Base-by-base conservation (phyloP, 2,329 filamentous ascomycete species). In the Alternaria gansuensis region DNA sequence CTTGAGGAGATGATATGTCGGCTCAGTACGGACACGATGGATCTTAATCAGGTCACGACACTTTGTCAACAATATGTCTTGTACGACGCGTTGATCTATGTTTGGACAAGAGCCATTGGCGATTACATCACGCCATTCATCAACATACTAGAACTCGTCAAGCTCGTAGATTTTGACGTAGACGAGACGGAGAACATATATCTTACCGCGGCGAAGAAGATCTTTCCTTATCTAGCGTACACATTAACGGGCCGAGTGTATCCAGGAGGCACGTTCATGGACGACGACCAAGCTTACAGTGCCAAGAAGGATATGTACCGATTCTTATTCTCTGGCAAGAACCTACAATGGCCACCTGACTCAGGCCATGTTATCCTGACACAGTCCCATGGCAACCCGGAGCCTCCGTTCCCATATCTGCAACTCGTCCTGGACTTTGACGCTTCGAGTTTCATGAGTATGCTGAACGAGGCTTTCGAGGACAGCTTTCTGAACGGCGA, bases 391-490 rank as follows among this genome's bases (percentile, higher is more conserved):
- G 75, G 78, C 13, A 80, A 81, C 1, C 78, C 85, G 4, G 88
- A 94, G 68, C 90, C 90, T 0, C 88, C 91, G 0, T 98, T 97
- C 72, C 90, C 92, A 0, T 94, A 96, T 71, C 83, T 99, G 14
- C 87, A 90, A 40, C 85, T 92, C 67, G 88, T 99, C 46, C 84
- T 99, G 44, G 88, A 91, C 62, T 97, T 96, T 66, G 93, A 98
- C 75, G 88, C 93, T 0, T 87, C 93, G 1, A 97, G 92, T 75
- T 96, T 98, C 68, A 85, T 99, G 80, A 98, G 93, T 75, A 92
- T 94, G 69, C 81, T 99, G 39, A 99, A 99, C 67, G 96, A 99
- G 77, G 95, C 94, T 1, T 99, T 99, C 68, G 95, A 99, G 75
- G 94, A 99, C 71, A 84, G 89, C 0, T 99, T 97, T 68, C 81